A percentile compares a stretch with the other conserved stretches of the same genome.
Conservation (phyloP, 1,284 basidiomycete genomes). For the Rhodofomes roseus region DNA sequence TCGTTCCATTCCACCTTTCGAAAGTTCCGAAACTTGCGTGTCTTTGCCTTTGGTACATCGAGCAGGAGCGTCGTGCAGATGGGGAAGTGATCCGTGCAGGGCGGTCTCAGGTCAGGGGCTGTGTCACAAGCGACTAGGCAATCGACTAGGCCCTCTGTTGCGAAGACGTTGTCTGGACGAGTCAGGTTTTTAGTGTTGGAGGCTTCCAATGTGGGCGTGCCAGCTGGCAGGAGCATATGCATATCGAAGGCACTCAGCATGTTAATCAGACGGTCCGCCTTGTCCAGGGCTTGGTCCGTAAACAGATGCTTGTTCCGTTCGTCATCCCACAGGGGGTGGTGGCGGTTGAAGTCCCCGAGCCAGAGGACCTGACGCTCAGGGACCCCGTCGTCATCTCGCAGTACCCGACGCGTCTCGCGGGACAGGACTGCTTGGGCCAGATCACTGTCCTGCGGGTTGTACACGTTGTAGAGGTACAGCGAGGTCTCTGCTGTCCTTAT, state of each 20-base stretch:
- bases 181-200: conserved; percentile 26
- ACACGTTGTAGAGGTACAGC: conserved; percentile 33
- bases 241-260: conserved; percentile 16
- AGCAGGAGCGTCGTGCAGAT: conserved; percentile 15
- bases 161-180: conserved; percentile 33
- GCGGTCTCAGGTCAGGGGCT: conserved; percentile 7
- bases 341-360: conserved; percentile 45
- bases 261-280: conserved; percentile 22
- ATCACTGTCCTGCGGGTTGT: conserved; percentile 26
- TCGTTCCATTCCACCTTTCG: conserved; percentile 20
- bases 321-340: conserved; percentile 46
- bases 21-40: conserved; percentile 16
- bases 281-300: conserved; percentile 13
- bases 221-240: conserved; percentile 25
- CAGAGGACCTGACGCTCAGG: not conserved
- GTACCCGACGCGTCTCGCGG: not conserved
- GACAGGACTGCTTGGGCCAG: conserved; percentile 16
- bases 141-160: conserved; percentile 9
- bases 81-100: conserved; percentile 27
- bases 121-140: conserved; percentile 19
- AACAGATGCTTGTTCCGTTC: conserved; percentile 34
- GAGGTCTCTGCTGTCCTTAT: conserved; percentile 8
- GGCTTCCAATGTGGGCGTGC: conserved; percentile 27
- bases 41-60: conserved; percentile 5
- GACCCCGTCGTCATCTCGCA: not conserved